Base-by-base conservation (phyloP, 1,284 basidiomycete genomes). In the Papiliotrema terrestris region DNA sequence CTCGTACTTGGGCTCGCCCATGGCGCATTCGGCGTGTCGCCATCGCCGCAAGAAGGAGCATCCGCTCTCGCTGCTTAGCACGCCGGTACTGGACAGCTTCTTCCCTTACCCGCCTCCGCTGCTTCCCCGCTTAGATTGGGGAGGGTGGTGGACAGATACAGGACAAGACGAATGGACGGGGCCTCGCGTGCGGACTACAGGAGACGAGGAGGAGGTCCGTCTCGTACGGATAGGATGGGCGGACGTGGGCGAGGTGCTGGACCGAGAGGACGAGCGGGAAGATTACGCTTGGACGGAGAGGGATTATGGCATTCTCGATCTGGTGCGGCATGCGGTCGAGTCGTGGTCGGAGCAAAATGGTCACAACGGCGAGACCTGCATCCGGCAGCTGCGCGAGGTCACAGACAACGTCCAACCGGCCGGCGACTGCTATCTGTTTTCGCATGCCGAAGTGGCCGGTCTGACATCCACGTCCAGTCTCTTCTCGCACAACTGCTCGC, bases 41-140 rank as follows among this genome's bases (percentile, higher is more conserved):
- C 23, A 25, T 17, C 38, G 52, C 15, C 22, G 38, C 41, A 45
- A 22, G n/a, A 54, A 57, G 25, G 65, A 67, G 38, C 66, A 67
- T 49, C 66, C 70, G 9, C 45, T 71, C 22, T 74, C 69, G 8
- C 57, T 72, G 14, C 57, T 74, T 14, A 65, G 61, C 23, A 69
- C 69, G 9, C 69, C 72, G 4, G 45, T 71, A 3, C 64, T 73
- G 26, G 69, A 72, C 47, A 67, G 59, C 32, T 69, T 74, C 59
- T 73, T 73, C 54, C 71, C 72, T 2, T 68, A 71, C 45, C 71
- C 75, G 13, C 71, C 73, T 11, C 70, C 73, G 1, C 59, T 73
- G 17, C 56, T 77, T 1, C 74, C 73, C 1, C 56, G 65, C 4
- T 49, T 75, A 13, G 46, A 59, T 2, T 70, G 69, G 68, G 62